A percentile compares a stretch with the other conserved stretches of the same genome.
phyloP scores from a whole-genome alignment of 177 flowering plant species.

The Viscum album region DNA sequence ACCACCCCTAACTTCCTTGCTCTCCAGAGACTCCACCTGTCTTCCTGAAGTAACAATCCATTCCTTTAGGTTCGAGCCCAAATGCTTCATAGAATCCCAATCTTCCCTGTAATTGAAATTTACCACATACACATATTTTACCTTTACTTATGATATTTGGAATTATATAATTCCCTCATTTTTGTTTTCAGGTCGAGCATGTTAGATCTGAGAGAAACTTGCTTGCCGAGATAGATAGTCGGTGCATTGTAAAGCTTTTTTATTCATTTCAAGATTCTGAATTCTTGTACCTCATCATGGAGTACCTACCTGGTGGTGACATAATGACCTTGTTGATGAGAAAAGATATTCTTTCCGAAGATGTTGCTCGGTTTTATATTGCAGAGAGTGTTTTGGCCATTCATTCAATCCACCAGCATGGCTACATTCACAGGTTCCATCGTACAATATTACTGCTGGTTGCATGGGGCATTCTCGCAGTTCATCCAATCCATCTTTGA shows the following conservation, averaged over 20 bases:
- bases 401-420: constrained; percentile 73
- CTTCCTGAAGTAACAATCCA: too few relatives aligned
- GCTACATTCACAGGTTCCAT: constrained; percentile 67
- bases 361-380: constrained; percentile 75
- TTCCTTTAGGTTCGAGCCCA: too few relatives aligned
- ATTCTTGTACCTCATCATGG: constrained; percentile 86
- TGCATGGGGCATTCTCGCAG: too few relatives aligned
- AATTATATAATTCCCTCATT: too few relatives aligned
- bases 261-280: constrained; percentile 89
- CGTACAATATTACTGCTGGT: too few relatives aligned
- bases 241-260: constrained; percentile 71
- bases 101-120: too few relatives aligned
- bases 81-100: too few relatives aligned
- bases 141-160: too few relatives aligned
- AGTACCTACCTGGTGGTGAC: constrained; percentile 94
- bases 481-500: too few relatives aligned
- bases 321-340: constrained; percentile 86
- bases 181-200: constrained; percentile 66
- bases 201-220: constrained; percentile 83
- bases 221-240: constrained; percentile 86
- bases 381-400: constrained; percentile 86
- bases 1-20: too few relatives aligned
- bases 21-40: too few relatives aligned
- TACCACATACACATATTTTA: too few relatives aligned
- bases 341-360: constrained; percentile 69